Percentiles rank a stretch among this genome's conserved stretches.
These are phyloP conservation scores for Xylaria sp. DNA, from an alignment of 2,329 filamentous ascomycete species.

Conservation along the genomic window DNA sequence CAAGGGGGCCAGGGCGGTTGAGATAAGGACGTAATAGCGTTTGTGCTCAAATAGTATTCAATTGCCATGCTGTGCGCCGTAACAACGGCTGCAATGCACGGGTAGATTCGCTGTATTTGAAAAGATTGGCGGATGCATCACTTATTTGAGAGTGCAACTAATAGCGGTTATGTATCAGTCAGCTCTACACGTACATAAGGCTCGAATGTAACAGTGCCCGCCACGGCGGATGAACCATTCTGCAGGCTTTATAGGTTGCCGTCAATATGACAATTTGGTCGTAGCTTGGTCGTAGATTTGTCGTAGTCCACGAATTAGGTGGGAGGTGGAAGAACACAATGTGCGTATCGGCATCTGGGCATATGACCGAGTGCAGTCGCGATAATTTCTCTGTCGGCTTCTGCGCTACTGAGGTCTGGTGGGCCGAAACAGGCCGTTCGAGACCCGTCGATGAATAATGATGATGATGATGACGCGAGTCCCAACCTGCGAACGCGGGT, in stretches of 20 bases:
- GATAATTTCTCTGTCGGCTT: background rate
- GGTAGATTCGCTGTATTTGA: background rate
- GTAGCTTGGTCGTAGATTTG: background rate
- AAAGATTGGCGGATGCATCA: background rate
- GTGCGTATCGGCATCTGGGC: background rate
- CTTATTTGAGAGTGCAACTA: background rate
- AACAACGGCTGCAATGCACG: background rate
- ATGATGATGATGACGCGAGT: background rate
- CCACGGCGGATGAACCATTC: background rate
- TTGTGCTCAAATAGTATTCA: background rate
- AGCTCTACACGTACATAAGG: too few species aligned
- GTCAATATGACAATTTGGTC: background rate
- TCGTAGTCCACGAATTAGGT: background rate
- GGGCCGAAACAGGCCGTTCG: conserved; percentile 19
- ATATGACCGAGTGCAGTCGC: background rate
- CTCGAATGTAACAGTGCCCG: background rate
- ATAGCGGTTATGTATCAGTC: too few species aligned
- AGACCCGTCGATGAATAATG: conserved; percentile 3
- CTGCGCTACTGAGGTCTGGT: background rate
- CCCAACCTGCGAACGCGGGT: background rate
- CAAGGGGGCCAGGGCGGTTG: background rate
- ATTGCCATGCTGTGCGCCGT: background rate
- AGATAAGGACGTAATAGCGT: background rate
- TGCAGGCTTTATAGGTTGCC: background rate
- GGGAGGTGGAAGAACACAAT: background rate